Evolutionary conservation across 176 grass and related monocot species (phyloP), one percentile per base, ranked within the genome.

Genomic region (Poa pratensis): DNA sequence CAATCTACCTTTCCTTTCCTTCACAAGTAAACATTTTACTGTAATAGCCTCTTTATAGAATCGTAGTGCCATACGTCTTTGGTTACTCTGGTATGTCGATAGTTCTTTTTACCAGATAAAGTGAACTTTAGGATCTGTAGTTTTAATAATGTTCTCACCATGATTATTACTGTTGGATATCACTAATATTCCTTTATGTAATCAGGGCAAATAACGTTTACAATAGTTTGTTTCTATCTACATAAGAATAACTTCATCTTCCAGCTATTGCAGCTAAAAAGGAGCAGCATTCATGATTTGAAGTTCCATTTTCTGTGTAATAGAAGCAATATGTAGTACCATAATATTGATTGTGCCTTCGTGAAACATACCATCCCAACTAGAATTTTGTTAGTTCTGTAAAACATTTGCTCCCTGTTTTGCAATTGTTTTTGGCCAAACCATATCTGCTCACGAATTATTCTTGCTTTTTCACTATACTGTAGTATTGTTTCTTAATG

Each of bases 41-140:
- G 23, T 32, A 5, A 3, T 81, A 34, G 13, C 12, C 12, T 43
- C 27, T 10, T 49, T 43, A 39, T 84, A 35, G 23, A 45, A 80
- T 55, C 60, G 9, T 85, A 69, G 20, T 76, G 50, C 19, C 22
- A 37, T 50, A 69, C 19, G 7, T 51, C 16, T 51, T 74, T 74
- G 1, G 15, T 7, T 52, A 5, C 8, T 68, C 45, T 80, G 22
- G 16, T 85, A 52, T 85, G 58, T 76, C 70, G 6, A 6, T n/a
- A 60, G 35, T 74, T 75, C 74, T 37, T 39, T 40, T 74, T 76
- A 35, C 62, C 28, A 49, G 77, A 74, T 45, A 81, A 75, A 59
- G 60, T 32, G 49, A 83, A 35, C 7, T 66, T 15, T 20, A 20
- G 34, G 19, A 46, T 45, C 7, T 32, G 5, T 75, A 20, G 9